Base-by-base conservation (phyloP, 2,329 filamentous ascomycete genomes). In the Lachnellula hyalina region DNA sequence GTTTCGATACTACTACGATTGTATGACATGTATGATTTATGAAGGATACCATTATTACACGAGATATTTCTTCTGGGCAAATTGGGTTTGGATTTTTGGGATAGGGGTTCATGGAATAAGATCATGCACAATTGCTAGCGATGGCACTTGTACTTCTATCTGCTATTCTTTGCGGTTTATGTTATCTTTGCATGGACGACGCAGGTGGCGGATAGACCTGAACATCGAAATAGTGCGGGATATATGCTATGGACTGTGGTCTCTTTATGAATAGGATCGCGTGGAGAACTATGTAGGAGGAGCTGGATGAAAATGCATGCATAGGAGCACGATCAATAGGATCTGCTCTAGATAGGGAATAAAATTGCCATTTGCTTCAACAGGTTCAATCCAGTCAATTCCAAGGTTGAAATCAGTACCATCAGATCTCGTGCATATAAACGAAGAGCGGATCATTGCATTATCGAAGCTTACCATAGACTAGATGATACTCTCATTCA, bases 1-100 rank as follows among this genome's bases (percentile, higher is more conserved):
- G 63, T 67, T 62, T 63, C 53, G 59, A 65, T 65, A 64, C 55
- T 62, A 65, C 52, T 66, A 67, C 61, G 63, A 63, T 50, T 61
- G 62, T 60, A 64, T 61, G 64, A 58, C 36, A 21, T 46, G 44
- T 46, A 46, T 46, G 44, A 61, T 60, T 63, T 64, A 67, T 61
- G 65, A 65, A 46, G 59, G 59, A 66, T 66, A 63, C 61, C 61
- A 46, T 32, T 61, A 52, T 52, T 52, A 49, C 23, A 52, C 44
- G 36, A 34, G 34, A 45, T 41, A 23, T 55, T 53, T 57, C 14
- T 38, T 38, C 25, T 23, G 55, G 51, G 44, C 54, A 48, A 45
- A 56, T 52, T 56, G 47, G 45, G 41, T 35, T 47, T 55, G 53
- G 21, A 47, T 49, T 60, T 41, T 55, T 11, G 28, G 28, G 28